Conservation (phyloP, 2,329 filamentous ascomycete species). For the Aureobasidium sp. region DNA sequence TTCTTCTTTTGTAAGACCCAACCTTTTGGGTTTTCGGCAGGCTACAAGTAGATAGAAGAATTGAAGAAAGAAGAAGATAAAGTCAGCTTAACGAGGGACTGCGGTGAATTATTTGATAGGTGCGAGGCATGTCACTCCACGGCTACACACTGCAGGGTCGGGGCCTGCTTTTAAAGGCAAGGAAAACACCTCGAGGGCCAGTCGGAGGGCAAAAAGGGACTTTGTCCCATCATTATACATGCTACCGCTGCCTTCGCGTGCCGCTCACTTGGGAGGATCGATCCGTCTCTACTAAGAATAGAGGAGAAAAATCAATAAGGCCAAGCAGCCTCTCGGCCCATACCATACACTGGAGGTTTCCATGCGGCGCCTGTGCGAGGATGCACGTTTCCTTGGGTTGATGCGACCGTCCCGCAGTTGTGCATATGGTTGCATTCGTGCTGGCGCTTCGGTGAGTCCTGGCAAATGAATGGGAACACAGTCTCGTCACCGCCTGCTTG, state of each 20-base stretch:
- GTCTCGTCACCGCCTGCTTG: not conserved
- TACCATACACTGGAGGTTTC: constrained; percentile 10
- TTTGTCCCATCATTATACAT: constrained; percentile 1
- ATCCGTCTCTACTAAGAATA: constrained; percentile 10
- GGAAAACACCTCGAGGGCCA: not conserved
- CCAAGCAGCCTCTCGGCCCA: not conserved
- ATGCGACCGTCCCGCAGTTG: constrained; percentile 4
- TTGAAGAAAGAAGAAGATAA: not conserved
- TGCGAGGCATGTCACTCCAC: constrained; percentile 8
- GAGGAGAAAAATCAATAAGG: not conserved
- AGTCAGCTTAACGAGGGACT: not conserved
- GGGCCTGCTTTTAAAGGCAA: constrained; percentile 9
- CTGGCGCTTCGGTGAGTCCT: constrained; percentile 7
- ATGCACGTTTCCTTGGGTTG: constrained; percentile 8
- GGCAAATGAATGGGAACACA: constrained; percentile 5
- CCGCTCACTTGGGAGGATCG: constrained; percentile 2
- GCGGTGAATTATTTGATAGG: not conserved
- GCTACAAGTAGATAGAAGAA: not conserved
- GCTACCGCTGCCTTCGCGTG: not conserved
- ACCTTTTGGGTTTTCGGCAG: not conserved
- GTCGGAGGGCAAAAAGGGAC: not conserved
- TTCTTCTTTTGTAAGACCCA: not conserved
- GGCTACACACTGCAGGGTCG: constrained; percentile 8
- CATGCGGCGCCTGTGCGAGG: constrained; percentile 9
- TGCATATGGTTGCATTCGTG: constrained; percentile 7